Evolutionary conservation across 2,329 filamentous ascomycete species (phyloP), one percentile per base, ranked within the genome.

Genomic region (Chrysosphaeria jannelii): DNA sequence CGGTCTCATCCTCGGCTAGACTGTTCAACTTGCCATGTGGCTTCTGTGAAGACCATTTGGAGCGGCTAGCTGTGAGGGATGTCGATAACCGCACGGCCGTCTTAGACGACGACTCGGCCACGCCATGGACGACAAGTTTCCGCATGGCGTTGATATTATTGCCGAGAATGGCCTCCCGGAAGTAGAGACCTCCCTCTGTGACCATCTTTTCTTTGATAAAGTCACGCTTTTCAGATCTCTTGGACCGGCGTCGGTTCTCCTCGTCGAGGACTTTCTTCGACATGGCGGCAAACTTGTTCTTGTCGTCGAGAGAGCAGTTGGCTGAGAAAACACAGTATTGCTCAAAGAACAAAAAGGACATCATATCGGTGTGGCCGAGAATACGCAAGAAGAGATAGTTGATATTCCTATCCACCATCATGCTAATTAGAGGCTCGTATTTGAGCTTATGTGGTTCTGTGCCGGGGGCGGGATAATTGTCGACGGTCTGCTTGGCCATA

Each of bases 351-450:
- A 15, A 1, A n/a, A 9, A 18, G 7, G n/a, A 31, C 39, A 42
- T 42, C 9, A 28, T 30, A 25, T 43, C 39, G 5, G 39, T 42
- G 6, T 2, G n/a, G 5, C 8, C 3, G 25, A 29, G 37, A 24
- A 42, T 35, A 4, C 37, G 34, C 10, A 43, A 34, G 6, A 43
- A 29, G 11, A 36, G 30, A 24, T 42, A 43, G 32, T 43, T 40
- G 34, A 42, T 34, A 9, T 30, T 32, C 7, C 32, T 20, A 10
- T 13, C 19, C 10, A 39, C 20, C 35, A 41, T 31, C 20, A 31
- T 22, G 8, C 25, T 20, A 13, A 41, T 17, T 6, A 42, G 22
- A 2, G 27, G 20, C 15, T 25, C 25, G 29, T 39, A 28, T 13
- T 25, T 34, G n/a, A 41, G 33, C 1, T 26, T 10, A 22, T 42